These are phyloP conservation scores for Saturnispora hagleri DNA, from an alignment of 805 yeast genomes.

Conservation along the genomic window DNA sequence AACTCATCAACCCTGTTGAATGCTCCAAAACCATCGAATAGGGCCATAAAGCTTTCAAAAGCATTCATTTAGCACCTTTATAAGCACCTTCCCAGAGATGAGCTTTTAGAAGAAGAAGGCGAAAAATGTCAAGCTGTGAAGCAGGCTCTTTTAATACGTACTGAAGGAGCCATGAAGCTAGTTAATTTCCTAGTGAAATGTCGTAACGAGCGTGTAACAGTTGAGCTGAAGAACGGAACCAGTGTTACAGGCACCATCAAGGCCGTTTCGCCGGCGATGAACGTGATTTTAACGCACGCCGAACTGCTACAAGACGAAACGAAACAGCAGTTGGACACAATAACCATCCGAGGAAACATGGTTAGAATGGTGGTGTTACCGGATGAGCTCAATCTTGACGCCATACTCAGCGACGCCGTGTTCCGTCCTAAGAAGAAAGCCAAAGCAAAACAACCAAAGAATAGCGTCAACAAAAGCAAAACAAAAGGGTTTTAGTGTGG, in stretches of 20 bases:
- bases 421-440: constrained; percentile 32
- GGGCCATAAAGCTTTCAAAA: no score
- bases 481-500: constrained; percentile 8
- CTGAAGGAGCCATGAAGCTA: constrained; percentile 40
- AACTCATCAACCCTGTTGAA: no score
- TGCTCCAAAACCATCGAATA: no score
- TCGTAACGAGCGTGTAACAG: constrained; percentile 77
- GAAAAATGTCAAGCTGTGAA: not conserved
- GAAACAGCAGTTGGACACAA: constrained; percentile 44
- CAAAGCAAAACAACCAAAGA: constrained; percentile 12
- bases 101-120: not conserved
- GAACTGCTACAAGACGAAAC: constrained; percentile 53
- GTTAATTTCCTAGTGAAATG: constrained; percentile 77
- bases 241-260: constrained; percentile 75
- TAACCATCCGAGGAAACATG: constrained; percentile 83
- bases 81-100: not conserved
- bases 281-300: constrained; percentile 70
- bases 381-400: constrained; percentile 71
- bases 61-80: not conserved
- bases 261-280: constrained; percentile 87
- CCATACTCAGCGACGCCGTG: constrained; percentile 43
- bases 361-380: constrained; percentile 78
- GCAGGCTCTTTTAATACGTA: not conserved
- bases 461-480: constrained; percentile 15
- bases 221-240: constrained; percentile 88